A percentile compares a stretch with the other conserved stretches of the same genome.
These are phyloP conservation scores for Aspergillus taichungensis DNA, from an alignment of 495 filamentous ascomycete genomes.

Conservation along the genomic window DNA sequence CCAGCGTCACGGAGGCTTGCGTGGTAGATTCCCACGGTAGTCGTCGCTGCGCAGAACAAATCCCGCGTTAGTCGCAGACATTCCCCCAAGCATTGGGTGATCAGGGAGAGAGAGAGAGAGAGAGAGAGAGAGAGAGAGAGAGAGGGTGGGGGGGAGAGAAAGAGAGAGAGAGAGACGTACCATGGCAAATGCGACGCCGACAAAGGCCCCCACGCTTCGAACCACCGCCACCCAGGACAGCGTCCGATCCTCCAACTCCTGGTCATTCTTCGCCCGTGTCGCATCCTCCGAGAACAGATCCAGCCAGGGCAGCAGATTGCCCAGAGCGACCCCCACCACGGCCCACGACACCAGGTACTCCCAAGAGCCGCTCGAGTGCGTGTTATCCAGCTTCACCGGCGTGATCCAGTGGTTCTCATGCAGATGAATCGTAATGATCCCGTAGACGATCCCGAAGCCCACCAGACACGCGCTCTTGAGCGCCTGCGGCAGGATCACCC, in stretches of 20 bases:
- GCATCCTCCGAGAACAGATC: constrained; percentile 54
- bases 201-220: constrained; percentile 83
- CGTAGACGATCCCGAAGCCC: constrained; percentile 74
- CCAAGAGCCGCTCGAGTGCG: constrained; percentile 52
- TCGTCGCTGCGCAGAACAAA: constrained; percentile 49
- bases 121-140: too few relatives aligned
- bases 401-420: constrained; percentile 60
- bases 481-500: constrained; percentile 36
- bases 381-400: constrained; percentile 50
- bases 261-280: constrained; percentile 14
- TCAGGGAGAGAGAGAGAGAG: too few relatives aligned
- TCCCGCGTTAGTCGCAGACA: too few relatives aligned
- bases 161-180: constrained; percentile 43
- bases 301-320: constrained; percentile 75
- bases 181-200: constrained; percentile 95
- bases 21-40: constrained; percentile 90
- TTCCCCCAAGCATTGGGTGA: too few relatives aligned
- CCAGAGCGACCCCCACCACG: constrained; percentile 62
- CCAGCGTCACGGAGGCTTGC: constrained; percentile 83
- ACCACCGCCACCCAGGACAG: constrained; percentile 77
- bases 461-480: constrained; percentile 62
- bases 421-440: constrained; percentile 74
- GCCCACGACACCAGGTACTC: constrained; percentile 76
- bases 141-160: too few relatives aligned
- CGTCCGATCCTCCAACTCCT: constrained; percentile 23